Base-by-base conservation (phyloP, 345 rosid genomes). In the Eutrema heterophyllum region DNA sequence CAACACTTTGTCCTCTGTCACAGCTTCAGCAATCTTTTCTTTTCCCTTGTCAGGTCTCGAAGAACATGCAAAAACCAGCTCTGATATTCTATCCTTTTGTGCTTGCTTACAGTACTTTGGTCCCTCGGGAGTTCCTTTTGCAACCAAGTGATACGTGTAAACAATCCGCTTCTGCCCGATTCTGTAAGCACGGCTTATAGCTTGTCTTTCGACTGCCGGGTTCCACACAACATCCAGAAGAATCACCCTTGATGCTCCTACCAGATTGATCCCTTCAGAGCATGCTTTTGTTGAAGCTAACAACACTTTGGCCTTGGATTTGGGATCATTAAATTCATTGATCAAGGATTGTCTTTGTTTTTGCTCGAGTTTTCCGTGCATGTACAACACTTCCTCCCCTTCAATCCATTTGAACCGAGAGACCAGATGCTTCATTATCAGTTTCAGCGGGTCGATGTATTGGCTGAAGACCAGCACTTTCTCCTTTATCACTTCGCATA, bases 181-280 rank as follows among this genome's bases (percentile, higher is more conserved):
- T 60, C 96, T 80, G 64, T 87, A 89, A 9, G 90, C 97, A 1
- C 91, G 84, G 68, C 93, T 84, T 72, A 89, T 84, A 6, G 97
- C 97, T 79, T 91, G 97, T 68, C 89, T 85, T 57, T 84, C 96
- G 0, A 89, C 93, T 1, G 91, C 80, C 0, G 93, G 97, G 48
- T 91, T 91, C 96, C 93, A 89, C 32, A 83, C 84, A 16, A 88
- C 91, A 39, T 89, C 96, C 15, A 91, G 76, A 15, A 87, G 79
- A 10, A 91, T 76, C 12, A 89, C 91, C 73, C 93, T 83, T 0
- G 97, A 91, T 33, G 91, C 96, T 16, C 96, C 96, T 1, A 89
- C 87, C 1, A 91, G 83, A 72, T 71, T 91, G 43, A 87, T 89
- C 14, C 96, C 92, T 77, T 87, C 93, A 4, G 83, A 83, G 66